Evolutionary conservation across 2,329 filamentous ascomycete species (phyloP).

Genomic region (Colletotrichum musicola): DNA sequence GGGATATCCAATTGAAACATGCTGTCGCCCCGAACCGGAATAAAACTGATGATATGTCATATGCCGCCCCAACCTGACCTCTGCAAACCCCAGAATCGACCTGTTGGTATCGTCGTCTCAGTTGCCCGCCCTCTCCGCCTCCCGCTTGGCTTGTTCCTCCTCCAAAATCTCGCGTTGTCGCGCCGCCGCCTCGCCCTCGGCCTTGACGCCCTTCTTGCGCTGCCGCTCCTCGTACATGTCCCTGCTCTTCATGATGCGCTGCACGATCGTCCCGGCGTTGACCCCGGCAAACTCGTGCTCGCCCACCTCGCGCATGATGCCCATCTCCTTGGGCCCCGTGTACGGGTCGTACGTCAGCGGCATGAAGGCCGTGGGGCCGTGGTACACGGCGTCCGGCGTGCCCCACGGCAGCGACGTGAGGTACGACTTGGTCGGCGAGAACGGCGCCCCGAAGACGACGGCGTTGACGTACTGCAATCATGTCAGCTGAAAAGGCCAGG

Average conservation of each 20-base stretch:
- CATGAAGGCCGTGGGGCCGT: conserved; percentile 95
- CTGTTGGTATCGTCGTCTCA: background rate
- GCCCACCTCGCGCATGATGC: conserved; percentile 85
- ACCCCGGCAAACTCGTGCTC: conserved; percentile 86
- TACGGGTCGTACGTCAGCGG: conserved; percentile 85
- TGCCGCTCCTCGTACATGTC: conserved; percentile 93
- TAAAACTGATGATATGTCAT: background rate
- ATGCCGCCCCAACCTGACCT: too few species aligned
- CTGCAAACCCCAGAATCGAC: too few species aligned
- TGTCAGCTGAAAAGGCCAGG: background rate
- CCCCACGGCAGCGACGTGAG: conserved; percentile 80
- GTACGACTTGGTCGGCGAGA: conserved; percentile 84
- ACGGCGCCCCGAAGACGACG: conserved; percentile 90
- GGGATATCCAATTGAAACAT: conserved; percentile 22
- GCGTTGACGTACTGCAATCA: conserved; percentile 81
- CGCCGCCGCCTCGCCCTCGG: conserved; percentile 77
- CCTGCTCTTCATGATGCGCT: conserved; percentile 87
- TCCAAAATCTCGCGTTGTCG: conserved; percentile 73
- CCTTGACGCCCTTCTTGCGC: conserved; percentile 89
- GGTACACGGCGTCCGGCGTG: conserved; percentile 85
- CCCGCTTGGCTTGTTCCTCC: conserved; percentile 65
- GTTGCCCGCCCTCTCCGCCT: conserved; percentile 51
- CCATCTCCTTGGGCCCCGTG: conserved; percentile 81
- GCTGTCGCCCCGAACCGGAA: background rate
- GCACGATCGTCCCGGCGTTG: conserved; percentile 92